phyloP scores from a whole-genome alignment of 2,329 filamentous ascomycete genomes.

The Lachnellula occidentalis region DNA sequence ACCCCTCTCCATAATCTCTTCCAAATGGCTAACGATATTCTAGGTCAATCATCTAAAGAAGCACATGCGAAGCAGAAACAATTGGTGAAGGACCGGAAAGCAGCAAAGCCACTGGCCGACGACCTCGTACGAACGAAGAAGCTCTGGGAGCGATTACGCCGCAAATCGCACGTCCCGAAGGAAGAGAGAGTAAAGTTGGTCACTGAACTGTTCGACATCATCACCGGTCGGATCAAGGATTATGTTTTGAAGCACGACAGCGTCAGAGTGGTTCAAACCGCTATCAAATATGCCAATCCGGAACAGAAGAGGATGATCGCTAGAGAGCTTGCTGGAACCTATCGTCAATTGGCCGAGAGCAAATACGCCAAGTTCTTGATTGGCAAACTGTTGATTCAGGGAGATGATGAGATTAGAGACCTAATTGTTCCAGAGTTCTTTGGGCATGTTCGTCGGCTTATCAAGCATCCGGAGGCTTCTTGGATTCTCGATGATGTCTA shows the following conservation, averaged over 20 bases:
- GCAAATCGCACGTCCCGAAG: conserved; percentile 87
- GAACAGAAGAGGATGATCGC: conserved; percentile 85
- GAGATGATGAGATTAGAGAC: conserved; percentile 79
- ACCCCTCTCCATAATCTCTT: conserved; percentile 11
- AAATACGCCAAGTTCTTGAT: conserved; percentile 97
- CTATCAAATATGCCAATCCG: conserved; percentile 87
- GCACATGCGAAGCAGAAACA: conserved; percentile 91
- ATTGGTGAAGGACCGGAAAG: conserved; percentile 80
- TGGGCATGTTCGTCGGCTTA: conserved; percentile 84
- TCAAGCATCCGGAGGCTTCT: conserved; percentile 91
- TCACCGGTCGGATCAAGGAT: conserved; percentile 85
- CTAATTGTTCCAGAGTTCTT: conserved; percentile 93
- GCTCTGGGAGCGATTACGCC: conserved; percentile 88
- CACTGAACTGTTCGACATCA: conserved; percentile 83
- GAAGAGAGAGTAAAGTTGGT: conserved; percentile 85
- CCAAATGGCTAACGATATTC: conserved; percentile 29
- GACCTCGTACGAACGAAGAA: conserved; percentile 87
- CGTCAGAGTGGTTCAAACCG: conserved; percentile 93
- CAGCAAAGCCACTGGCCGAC: conserved; percentile 88
- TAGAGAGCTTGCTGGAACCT: conserved; percentile 77
- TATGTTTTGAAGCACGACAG: conserved; percentile 98
- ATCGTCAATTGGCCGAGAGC: conserved; percentile 81
- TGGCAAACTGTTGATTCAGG: conserved; percentile 90
- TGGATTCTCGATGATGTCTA: conserved; percentile 99
- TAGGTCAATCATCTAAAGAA: conserved; percentile 69